phyloP scores from a whole-genome alignment of 2,329 filamentous ascomycete species.

The Nemania sp. region DNA sequence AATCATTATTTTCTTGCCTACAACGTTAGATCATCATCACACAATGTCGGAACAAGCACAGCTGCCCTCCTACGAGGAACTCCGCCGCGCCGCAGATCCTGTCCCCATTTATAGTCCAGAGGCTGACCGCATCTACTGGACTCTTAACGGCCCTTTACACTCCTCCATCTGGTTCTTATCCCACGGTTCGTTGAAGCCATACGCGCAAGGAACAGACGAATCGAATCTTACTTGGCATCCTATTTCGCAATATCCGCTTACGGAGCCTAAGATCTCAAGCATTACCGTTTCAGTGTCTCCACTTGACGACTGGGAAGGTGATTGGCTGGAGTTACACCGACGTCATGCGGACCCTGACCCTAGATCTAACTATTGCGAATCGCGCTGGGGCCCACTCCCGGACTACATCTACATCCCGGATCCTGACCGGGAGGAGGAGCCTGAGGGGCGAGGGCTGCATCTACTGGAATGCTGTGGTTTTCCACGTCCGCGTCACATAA shows the following conservation, averaged over 20 bases:
- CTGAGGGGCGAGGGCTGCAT: not conserved
- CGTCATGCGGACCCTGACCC: not conserved
- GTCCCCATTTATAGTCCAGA: too few species aligned
- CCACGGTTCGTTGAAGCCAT: slow-evolving; percentile 6
- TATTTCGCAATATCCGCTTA: slow-evolving; percentile 13
- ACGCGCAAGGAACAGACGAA: slow-evolving; percentile 3
- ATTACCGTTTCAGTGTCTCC: slow-evolving; percentile 1
- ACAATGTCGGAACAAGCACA: not conserved
- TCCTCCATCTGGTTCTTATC: slow-evolving; percentile 8
- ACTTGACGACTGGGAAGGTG: not conserved
- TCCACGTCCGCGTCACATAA: not conserved
- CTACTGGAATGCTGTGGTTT: slow-evolving; percentile 2
- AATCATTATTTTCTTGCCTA: not conserved
- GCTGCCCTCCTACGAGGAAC: not conserved
- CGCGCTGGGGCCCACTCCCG: not conserved
- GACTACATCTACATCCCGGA: slow-evolving; percentile 6
- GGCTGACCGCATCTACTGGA: not conserved
- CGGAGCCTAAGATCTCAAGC: slow-evolving; percentile 1
- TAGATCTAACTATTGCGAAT: not conserved
- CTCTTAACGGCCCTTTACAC: not conserved
- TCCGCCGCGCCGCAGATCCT: not conserved
- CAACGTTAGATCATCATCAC: not conserved
- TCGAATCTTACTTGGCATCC: slow-evolving; percentile 17
- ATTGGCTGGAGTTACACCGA: not conserved
- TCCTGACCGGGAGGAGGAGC: not conserved